These are phyloP conservation scores for Plectosphaerella cucumerina DNA, from an alignment of 2,329 filamentous ascomycete species.

Conservation along the genomic window DNA sequence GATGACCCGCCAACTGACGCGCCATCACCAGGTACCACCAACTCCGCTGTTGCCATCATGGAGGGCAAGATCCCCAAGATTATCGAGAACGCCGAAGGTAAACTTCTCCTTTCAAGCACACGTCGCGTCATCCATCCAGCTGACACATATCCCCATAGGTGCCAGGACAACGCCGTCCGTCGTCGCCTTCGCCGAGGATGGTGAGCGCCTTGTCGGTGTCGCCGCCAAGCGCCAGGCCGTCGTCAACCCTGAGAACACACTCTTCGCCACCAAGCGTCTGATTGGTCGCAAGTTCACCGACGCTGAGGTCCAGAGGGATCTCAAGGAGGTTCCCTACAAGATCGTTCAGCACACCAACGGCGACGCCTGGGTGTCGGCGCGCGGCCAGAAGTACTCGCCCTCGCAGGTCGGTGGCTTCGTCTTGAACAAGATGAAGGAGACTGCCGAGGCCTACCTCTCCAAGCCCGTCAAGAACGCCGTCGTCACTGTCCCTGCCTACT, in stretches of 20 bases:
- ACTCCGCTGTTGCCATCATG: constrained; percentile 96
- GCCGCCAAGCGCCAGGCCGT: constrained; percentile 97
- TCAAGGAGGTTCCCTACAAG: constrained; percentile 98
- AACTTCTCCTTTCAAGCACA: constrained; percentile 15
- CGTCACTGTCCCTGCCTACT: constrained; percentile 95
- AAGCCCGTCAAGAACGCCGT: constrained; percentile 94
- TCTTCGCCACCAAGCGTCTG: constrained; percentile 97
- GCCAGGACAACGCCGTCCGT: constrained; percentile 89
- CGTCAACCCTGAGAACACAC: constrained; percentile 96
- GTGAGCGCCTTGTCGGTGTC: constrained; percentile 94
- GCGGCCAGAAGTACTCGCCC: constrained; percentile 92
- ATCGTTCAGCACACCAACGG: constrained; percentile 96
- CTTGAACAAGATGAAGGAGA: constrained; percentile 99
- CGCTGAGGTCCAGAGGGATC: constrained; percentile 88
- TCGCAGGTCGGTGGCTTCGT: constrained; percentile 98
- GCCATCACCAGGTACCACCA: constrained; percentile 67
- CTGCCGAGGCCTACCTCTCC: constrained; percentile 86
- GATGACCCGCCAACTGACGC: constrained; percentile 1
- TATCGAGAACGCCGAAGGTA: constrained; percentile 96
- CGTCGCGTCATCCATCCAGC: constrained; percentile 1
- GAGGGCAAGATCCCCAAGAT: constrained; percentile 94
- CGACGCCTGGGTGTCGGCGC: constrained; percentile 92
- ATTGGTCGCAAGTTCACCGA: constrained; percentile 98
- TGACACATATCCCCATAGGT: constrained; percentile 45
- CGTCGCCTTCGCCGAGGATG: constrained; percentile 91